Percentiles rank a stretch among this genome's conserved stretches.
These are phyloP conservation scores for Penicillium mononematosum DNA, from an alignment of 495 filamentous ascomycete species.

Conservation along the genomic window DNA sequence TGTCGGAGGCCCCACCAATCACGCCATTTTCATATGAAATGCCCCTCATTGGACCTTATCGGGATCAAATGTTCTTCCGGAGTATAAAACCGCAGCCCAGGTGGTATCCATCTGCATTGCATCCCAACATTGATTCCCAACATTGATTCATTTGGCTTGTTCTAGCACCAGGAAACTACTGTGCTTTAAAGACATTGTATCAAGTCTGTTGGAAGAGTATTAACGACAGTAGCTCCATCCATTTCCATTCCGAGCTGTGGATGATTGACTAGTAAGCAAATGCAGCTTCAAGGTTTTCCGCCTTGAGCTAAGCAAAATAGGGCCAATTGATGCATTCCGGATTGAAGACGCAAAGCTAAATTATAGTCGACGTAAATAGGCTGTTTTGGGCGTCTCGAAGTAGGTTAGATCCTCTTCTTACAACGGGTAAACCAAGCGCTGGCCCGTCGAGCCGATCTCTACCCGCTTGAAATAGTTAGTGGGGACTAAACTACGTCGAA, in stretches of 20 bases:
- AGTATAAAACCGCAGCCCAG: not conserved
- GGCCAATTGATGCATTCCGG: no score
- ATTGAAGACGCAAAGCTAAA: no score
- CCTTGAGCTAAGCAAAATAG: no score
- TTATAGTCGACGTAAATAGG: no score
- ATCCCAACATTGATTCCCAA: not conserved
- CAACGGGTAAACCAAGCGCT: no score
- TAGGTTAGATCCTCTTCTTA: no score
- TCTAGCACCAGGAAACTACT: not conserved
- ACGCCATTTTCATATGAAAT: conserved; percentile 6
- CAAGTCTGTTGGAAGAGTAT: not conserved
- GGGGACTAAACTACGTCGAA: no score
- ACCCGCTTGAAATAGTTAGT: no score
- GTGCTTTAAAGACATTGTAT: not conserved
- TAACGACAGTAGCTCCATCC: not conserved
- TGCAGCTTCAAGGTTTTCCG: no score
- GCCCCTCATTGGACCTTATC: not conserved
- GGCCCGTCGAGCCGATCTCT: no score
- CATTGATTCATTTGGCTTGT: not conserved
- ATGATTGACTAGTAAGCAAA: not conserved
- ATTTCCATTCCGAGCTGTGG: not conserved
- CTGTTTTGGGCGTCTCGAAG: no score
- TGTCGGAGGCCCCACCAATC: conserved; percentile 13
- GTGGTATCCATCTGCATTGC: not conserved
- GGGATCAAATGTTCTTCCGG: not conserved